Evolutionary conservation across 2,329 filamentous ascomycete genomes (phyloP), one percentile per base, ranked within the genome.

Genomic region (Rutstroemia sp.): DNA sequence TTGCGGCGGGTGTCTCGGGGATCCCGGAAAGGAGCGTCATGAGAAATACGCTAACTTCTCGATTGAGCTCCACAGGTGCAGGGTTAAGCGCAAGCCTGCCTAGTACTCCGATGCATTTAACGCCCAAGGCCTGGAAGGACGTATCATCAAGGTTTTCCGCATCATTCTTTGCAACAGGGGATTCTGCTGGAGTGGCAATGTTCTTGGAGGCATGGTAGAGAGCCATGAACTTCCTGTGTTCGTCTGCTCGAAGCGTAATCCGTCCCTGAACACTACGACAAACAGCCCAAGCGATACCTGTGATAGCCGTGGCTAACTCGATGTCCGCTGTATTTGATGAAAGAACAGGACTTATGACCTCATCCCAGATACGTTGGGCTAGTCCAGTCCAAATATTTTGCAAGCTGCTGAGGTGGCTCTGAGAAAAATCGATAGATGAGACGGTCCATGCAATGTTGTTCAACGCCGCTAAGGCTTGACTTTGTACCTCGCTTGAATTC

Each of bases 371-470:
- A 54, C 73, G 70, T 60, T 76, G 75, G 27, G 78, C 78, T 5
- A 75, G 68, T 0, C 79, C 77, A 1, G 69, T 67, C 84, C 84
- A 87, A 4, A 75, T 75, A 48, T 70, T 71, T 52, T 75, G 74
- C 55, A 87, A 74, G 56, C 73, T 61, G 5, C 62, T 71, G 4
- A 74, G 70, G 65, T 82, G 81, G n/a, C 72, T 70, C 34, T 79
- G 75, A 23, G 76, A 73, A 64, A 83, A 83, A 68, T 84, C 81
- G 62, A 84, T 72, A 63, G 78, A 78, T 8, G 81, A 83, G 42
- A 85, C 73, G 10, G 83, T 84, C 83, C 84, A 87, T 53, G 83
- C 75, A 53, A 87, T 79, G 69, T 87, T 87, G 73, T 81, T 86
- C 57, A 88, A 74, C 16, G 82, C 78, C 2, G 80, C 78, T 23